Evolutionary conservation across 768 basidiomycete genomes (phyloP), one percentile per base, ranked within the genome.

Genomic region (Terana coerulea): DNA sequence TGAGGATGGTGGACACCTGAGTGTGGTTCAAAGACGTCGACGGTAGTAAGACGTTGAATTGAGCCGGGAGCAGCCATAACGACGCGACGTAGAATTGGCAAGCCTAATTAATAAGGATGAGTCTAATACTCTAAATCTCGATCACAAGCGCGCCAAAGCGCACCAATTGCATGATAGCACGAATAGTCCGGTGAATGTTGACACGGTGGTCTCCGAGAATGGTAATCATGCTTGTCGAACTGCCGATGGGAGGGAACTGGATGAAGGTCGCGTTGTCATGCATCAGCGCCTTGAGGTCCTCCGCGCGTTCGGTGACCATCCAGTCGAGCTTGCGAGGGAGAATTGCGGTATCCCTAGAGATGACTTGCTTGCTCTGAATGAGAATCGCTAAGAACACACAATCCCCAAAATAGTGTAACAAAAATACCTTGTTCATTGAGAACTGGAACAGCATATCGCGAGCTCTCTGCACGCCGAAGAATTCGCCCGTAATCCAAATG

Each of bases 401-500:
- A n/a, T n/a, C n/a, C n/a, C n/a, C n/a, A n/a, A n/a, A n/a, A n/a
- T n/a, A n/a, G n/a, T n/a, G n/a, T 12, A 34, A 31, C 5, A 8
- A 37, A 53, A 15, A 44, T 53, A 91, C 94, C 81, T 98, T 98
- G 63, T 79, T 86, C 51, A 85, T 72, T 5, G 94, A 90, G 17
- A 92, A 75, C 65, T 95, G 88, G 67, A 84, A 86, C 9, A 99
- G 72, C 95, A 97, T 98, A 64, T 98, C 95, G 57, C 91, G 78
- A 10, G 95, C 95, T 45, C 95, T 74, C 66, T 95, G 91, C 10
- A 98, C 95, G 15, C 91, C 91, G 57, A 98, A 95, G 66, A 95
- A 97, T 68, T 98, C 95, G 35, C 95, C 95, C 0, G 95, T 98
- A 60, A 99, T 94, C 87, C 91, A 99, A 54, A 98, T 87, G 19